Evolutionary conservation across 73 alveolate genomes (phyloP).

Genomic region (Tetrahymena thermophila): DNA sequence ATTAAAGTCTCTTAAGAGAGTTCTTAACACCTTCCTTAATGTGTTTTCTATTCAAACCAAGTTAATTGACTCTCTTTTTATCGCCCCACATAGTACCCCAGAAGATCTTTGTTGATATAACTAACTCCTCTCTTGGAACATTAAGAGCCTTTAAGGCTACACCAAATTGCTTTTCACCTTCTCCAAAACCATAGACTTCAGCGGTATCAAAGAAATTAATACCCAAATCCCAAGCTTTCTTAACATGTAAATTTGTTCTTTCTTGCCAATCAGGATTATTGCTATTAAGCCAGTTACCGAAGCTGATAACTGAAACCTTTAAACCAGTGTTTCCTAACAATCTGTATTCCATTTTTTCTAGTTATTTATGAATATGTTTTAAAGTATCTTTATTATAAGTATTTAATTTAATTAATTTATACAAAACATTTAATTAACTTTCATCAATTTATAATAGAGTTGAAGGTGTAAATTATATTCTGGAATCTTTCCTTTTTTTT

Average conservation of each 20-base stretch:
- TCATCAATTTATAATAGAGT: not conserved
- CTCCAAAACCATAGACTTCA: slow-evolving; percentile 82
- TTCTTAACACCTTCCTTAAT: slow-evolving; percentile 73
- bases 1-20: slow-evolving; percentile 70
- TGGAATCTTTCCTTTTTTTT: not conserved
- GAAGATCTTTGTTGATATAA: slow-evolving; percentile 74
- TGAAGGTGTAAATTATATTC: not conserved
- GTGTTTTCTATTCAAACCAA: slow-evolving; percentile 71
- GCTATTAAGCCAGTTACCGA: slow-evolving; percentile 74
- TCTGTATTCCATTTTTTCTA: slow-evolving; percentile 65
- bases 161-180: slow-evolving; percentile 59
- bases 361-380: not conserved
- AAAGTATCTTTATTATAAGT: not conserved
- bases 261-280: not conserved
- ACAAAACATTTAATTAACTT: no score
- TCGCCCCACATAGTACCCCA: slow-evolving; percentile 45
- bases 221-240: slow-evolving; percentile 70
- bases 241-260: not conserved
- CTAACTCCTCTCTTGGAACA: slow-evolving; percentile 58
- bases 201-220: slow-evolving; percentile 96
- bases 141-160: slow-evolving; percentile 40
- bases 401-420: no score
- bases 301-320: slow-evolving; percentile 69
- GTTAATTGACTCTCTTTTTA: slow-evolving; percentile 39
- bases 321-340: slow-evolving; percentile 88